These are phyloP conservation scores for Blumeria graminis DNA, from an alignment of 2,329 filamentous ascomycete genomes.

Conservation along the genomic window DNA sequence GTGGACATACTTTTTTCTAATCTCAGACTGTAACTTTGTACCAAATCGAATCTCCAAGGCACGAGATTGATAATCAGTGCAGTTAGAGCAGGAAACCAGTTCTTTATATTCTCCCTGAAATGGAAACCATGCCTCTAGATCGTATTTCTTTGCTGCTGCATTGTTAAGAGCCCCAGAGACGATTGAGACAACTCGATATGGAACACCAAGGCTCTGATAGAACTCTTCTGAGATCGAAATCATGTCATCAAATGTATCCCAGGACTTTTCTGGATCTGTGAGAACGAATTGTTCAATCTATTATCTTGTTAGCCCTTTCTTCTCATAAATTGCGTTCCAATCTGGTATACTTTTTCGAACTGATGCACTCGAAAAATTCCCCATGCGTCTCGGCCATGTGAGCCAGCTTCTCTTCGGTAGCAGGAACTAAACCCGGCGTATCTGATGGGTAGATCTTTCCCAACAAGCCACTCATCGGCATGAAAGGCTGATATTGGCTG, in stretches of 20 bases:
- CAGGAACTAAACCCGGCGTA: constrained; percentile 84
- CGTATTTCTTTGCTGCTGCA: constrained; percentile 73
- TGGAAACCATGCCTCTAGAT: constrained; percentile 90
- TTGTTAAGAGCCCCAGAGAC: constrained; percentile 93
- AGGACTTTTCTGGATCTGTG: constrained; percentile 71
- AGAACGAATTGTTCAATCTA: constrained; percentile 56
- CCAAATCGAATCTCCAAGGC: constrained; percentile 85
- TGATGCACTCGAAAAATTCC: constrained; percentile 96
- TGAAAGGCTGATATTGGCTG: constrained; percentile 88
- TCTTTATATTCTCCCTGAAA: constrained; percentile 97
- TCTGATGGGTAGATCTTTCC: constrained; percentile 59
- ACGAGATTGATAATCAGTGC: constrained; percentile 89
- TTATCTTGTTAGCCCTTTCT: not conserved
- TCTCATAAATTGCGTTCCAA: not conserved
- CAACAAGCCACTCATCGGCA: constrained; percentile 76
- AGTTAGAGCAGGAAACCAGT: constrained; percentile 92
- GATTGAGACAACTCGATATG: constrained; percentile 80
- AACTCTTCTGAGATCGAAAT: constrained; percentile 79
- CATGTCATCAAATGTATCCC: constrained; percentile 88
- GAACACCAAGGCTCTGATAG: constrained; percentile 69
- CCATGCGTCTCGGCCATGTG: constrained; percentile 85
- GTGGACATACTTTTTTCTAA: constrained; percentile 84
- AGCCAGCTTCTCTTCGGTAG: constrained; percentile 85
- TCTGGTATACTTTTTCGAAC: constrained; percentile 53
- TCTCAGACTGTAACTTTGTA: constrained; percentile 61